Evolutionary conservation across 176 grass and related monocot species (phyloP).

Genomic region (Alloteropsis semialata): DNA sequence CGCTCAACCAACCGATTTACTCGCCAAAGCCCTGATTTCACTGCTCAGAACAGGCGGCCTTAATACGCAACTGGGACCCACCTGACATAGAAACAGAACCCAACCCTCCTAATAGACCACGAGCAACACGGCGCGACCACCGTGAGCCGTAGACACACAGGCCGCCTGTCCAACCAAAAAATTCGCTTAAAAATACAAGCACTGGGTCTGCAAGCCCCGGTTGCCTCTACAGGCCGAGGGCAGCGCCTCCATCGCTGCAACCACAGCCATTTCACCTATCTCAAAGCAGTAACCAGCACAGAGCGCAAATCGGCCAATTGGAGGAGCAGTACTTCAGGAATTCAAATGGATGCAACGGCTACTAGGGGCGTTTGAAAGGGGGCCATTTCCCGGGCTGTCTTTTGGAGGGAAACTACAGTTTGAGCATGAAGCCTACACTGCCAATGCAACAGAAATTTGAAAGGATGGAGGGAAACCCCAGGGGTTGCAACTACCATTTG

Average conservation of each 20-base stretch:
- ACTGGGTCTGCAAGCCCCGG: neutral
- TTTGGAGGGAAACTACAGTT: conserved; percentile 49
- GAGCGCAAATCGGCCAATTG: neutral
- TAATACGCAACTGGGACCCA: neutral
- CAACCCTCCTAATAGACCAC: neutral
- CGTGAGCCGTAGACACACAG: conserved; percentile 35
- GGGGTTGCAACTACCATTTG: conserved; percentile 36
- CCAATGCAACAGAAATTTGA: conserved; percentile 49
- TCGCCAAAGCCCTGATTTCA: neutral
- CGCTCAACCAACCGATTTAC: neutral
- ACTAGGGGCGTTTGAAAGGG: conserved; percentile 35
- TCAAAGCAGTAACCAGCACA: conserved; percentile 40
- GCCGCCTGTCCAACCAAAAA: neutral
- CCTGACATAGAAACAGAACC: neutral
- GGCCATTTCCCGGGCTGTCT: conserved; percentile 37
- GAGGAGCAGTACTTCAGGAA: neutral
- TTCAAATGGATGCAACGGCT: conserved; percentile 57
- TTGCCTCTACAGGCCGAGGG: neutral
- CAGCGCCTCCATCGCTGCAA: conserved; percentile 30
- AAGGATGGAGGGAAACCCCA: conserved; percentile 34
- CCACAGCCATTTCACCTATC: conserved; percentile 64
- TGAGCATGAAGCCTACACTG: neutral
- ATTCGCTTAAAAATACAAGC: neutral
- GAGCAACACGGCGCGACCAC: neutral
- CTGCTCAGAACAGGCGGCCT: neutral